Evolutionary conservation across 2,329 filamentous ascomycete species (phyloP).

Genomic region (Rasamsonia emersonii): DNA sequence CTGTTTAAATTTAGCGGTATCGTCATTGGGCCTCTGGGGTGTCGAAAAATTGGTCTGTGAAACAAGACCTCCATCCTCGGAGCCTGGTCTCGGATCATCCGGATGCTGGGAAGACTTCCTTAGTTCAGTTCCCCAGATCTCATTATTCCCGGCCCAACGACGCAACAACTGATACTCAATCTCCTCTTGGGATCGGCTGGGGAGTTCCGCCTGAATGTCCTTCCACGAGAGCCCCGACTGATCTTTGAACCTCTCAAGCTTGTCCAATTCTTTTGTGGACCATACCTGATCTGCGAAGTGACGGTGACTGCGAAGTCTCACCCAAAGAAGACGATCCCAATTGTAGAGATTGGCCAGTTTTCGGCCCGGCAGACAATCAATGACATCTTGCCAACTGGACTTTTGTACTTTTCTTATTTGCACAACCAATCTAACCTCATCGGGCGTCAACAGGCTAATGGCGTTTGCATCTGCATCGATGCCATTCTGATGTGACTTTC

Average conservation of each 20-base stretch:
- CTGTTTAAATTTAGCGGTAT: conserved; percentile 4
- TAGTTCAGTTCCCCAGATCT: background rate
- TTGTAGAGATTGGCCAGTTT: conserved; percentile 13
- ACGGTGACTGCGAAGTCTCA: conserved; percentile 16
- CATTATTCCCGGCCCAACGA: conserved; percentile 17
- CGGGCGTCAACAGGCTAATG: too few species aligned
- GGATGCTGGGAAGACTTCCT: background rate
- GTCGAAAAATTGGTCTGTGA: background rate
- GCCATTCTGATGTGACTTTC: too few species aligned
- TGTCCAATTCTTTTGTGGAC: conserved; percentile 19
- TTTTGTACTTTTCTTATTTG: conserved; percentile 19
- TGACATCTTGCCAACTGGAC: conserved; percentile 22
- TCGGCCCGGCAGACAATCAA: conserved; percentile 18
- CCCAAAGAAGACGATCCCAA: conserved; percentile 25
- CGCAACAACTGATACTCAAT: conserved; percentile 27
- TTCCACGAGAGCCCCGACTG: conserved; percentile 22
- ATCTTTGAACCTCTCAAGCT: conserved; percentile 18
- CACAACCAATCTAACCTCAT: conserved; percentile 24
- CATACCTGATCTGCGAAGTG: conserved; percentile 20
- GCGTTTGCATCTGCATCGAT: too few species aligned
- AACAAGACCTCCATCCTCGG: conserved; percentile 4
- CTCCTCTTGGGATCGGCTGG: conserved; percentile 20
- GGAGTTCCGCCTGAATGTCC: conserved; percentile 19
- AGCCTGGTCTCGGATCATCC: background rate
- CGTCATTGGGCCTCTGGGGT: conserved; percentile 1